phyloP scores from a whole-genome alignment of 202 grass and related monocot species.

The Musa balbisiana region DNA sequence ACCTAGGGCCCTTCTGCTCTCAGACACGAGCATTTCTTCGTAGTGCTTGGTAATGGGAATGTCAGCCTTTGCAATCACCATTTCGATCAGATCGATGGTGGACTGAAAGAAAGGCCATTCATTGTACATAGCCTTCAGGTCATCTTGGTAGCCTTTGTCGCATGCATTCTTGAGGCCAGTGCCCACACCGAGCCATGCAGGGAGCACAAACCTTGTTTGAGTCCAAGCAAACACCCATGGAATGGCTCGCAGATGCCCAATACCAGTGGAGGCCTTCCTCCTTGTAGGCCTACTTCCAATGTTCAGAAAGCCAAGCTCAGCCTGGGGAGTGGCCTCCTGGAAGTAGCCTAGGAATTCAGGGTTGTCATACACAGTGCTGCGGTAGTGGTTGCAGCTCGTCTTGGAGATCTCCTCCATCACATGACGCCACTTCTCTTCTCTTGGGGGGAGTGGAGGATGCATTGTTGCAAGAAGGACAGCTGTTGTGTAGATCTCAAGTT shows the following conservation, averaged over 20 bases:
- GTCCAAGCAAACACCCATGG: slow-evolving; percentile 97
- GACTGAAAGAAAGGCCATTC: slow-evolving; percentile 96
- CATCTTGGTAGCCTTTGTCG: slow-evolving; percentile 46
- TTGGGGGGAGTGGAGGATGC: slow-evolving; percentile 56
- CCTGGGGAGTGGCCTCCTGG: slow-evolving; percentile 82
- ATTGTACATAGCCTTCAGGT: slow-evolving; percentile 63
- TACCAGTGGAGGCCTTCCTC: slow-evolving; percentile 42
- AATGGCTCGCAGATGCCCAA: slow-evolving; percentile 67
- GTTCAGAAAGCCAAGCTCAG: slow-evolving; percentile 72
- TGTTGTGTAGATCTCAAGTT: slow-evolving; percentile 88
- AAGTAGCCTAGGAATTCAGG: slow-evolving; percentile 87
- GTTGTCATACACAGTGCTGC: slow-evolving; percentile 70
- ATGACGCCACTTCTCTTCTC: slow-evolving; percentile 42
- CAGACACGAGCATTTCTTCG: slow-evolving; percentile 48
- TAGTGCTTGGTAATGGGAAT: slow-evolving; percentile 55
- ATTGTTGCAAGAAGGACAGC: slow-evolving; percentile 77
- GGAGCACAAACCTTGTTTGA: slow-evolving; percentile 73
- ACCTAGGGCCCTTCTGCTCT: slow-evolving; percentile 32
- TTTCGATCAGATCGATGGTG: slow-evolving; percentile 81
- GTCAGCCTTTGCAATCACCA: slow-evolving; percentile 84
- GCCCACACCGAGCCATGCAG: slow-evolving; percentile 80
- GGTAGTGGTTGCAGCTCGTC: slow-evolving; percentile 65
- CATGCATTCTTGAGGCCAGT: slow-evolving; percentile 50
- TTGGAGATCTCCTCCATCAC: slow-evolving; percentile 89
- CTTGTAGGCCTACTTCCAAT: slow-evolving; percentile 72